Evolutionary conservation across 176 grass and related monocot species (phyloP), one percentile per base, ranked within the genome.

Genomic region (Bolboschoenus planiculmis): DNA sequence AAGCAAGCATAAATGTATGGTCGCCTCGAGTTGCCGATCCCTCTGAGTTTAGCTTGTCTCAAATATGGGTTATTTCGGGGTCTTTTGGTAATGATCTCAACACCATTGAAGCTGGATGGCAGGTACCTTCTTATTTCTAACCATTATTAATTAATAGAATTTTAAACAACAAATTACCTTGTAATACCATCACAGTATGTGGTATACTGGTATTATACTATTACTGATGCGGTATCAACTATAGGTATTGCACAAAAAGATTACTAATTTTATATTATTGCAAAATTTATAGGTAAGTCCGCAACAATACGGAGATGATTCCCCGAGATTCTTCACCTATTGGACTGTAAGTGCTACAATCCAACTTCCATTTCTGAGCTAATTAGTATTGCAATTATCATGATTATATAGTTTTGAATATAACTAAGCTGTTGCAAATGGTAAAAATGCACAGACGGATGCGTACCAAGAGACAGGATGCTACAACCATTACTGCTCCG

Each of bases 31-130:
- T 98, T 62, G 73, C 81, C 20, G 89, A 85, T 81, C 88, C 92
- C n/a, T 87, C 84, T 18, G 96, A 98, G 85, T 98, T 98, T 88
- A 95, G 96, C 84, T 88, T 98, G 24, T 98, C 96, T 2, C 96
- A 95, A 81, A 84, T 98, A 55, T 98, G 96, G 96, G 77, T 98
- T 85, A 98, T 98, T 81, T 92, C 96, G 21, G 92, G 92, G 78
- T 82, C 90, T 78, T 98, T 98, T 81, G 89, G 89, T 84, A 84
- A 90, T 78, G 95, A 98, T 85, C 95, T 98, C 89, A 98, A 98
- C 89, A 98, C 96, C 87, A 86, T 98, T 63, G 96, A 98, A 85
- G 96, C 96, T 3, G 96, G 90, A 4, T 98, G 96, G 96, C 96
- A 98, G 96, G 95, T 97, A 85, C 11, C 0, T 56, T 62, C 1